Evolutionary conservation across 371 early-diverging fungal species (phyloP), one percentile per base, ranked within the genome.

Genomic region (Umbelopsis sp.): DNA sequence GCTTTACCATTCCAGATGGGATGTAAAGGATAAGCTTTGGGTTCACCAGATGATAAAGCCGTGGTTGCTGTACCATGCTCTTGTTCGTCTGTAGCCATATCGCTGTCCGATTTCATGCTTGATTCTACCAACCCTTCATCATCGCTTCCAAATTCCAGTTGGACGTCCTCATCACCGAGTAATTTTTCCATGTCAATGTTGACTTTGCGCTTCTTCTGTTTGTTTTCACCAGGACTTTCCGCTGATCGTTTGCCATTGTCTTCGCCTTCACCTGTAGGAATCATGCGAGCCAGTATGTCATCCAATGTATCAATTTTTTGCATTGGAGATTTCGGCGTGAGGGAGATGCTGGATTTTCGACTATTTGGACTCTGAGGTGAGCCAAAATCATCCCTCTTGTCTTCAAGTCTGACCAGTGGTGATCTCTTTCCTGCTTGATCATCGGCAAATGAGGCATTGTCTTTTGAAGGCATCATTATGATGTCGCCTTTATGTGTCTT

Each of bases 401-500:
- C 68, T 51, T 50, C 29, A 50, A 57, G 57, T 16, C n/a, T 57
- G 18, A 57, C 35, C 4, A 57, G 29, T 18, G 48, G 67, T 14
- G 63, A 25, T 22, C 41, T 63, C 8, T 38, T 65, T 25, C 48
- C 45, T 18, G 14, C 63, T 63, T 53, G 50, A 20, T 70, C 70
- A 18, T 63, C 44, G 32, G 62, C 71, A 16, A 48, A 48, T 63
- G 63, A 63, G 45, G 57, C 70, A 57, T 71, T 64, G 22, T 72
- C 73, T 14, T 68, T 62, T 16, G 53, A 71, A 20, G 75, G 70
- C 38, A 82, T 66, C 73, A 81, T 85, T 44, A 84, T 86, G 62
- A 89, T 82, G 65, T 91, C 91, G 3, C 92, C 92, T 74, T 91
- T 91, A 66, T 91, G 91, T 3, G 91, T 92, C 79, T 91, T 92